Conservation (phyloP, 164 flowering plant genomes). For the grape (Vitis vinifera) region DNA sequence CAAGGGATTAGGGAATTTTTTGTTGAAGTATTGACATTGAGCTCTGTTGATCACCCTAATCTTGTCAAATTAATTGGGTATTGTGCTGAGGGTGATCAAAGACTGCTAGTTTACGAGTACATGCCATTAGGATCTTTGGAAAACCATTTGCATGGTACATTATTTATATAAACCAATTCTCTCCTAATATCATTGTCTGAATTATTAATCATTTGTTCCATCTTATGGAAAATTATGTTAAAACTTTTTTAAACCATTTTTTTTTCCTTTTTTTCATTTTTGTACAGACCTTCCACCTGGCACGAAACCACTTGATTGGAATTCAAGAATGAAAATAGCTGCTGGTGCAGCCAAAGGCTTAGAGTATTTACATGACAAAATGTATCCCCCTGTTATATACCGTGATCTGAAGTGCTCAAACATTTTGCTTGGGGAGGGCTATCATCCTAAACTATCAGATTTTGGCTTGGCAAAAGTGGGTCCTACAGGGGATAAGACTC, state of each 20-base stretch:
- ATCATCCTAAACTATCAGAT: conserved; percentile 78
- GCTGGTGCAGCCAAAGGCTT: conserved; percentile 85
- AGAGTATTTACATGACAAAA: conserved; percentile 72
- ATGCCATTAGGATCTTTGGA: conserved; percentile 90
- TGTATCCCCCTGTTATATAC: conserved; percentile 80
- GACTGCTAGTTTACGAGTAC: conserved; percentile 81
- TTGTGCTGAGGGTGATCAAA: conserved; percentile 82
- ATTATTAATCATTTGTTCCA: not conserved
- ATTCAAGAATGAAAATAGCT: conserved; percentile 77
- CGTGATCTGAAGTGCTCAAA: conserved; percentile 93
- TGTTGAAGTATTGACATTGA: conserved; percentile 71
- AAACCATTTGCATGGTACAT: conserved; percentile 75
- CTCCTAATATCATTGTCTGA: not conserved
- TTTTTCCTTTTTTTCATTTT: not conserved
- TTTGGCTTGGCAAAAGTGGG: conserved; percentile 94
- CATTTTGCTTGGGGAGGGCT: conserved; percentile 80
- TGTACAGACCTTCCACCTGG: conserved; percentile 49
- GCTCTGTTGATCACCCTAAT: conserved; percentile 67
- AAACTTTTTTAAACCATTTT: not conserved
- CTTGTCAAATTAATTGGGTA: conserved; percentile 83
- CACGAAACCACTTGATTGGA: conserved; percentile 70
- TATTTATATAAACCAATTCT: not conserved
- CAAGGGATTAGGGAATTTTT: conserved; percentile 83
- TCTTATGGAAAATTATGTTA: not conserved
- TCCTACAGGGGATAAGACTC: conserved; percentile 77